Percentiles rank a stretch among this genome's conserved stretches.
Conservation (phyloP, 192 early-diverging fungal genomes). For the Coemansia sp. region DNA sequence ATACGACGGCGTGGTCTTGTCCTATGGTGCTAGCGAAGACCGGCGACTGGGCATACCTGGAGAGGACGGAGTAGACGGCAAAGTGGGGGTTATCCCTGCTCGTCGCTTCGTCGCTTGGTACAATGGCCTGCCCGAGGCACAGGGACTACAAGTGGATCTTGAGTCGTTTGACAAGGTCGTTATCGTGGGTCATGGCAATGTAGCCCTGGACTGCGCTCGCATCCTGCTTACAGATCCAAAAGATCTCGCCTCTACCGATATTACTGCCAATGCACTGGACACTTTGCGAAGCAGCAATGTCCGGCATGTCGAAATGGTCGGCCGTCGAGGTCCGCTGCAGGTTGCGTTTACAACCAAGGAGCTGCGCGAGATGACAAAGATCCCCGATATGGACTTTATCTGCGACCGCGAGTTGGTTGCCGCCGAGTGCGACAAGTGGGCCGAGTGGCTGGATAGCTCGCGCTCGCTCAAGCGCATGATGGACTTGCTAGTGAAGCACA, state of each 20-base stretch:
- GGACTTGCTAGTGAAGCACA: conserved; percentile 74
- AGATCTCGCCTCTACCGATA: conserved; percentile 82
- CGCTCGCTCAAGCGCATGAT: conserved; percentile 84
- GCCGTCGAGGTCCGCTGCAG: conserved; percentile 91
- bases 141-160: conserved; percentile 66
- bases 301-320: conserved; percentile 85
- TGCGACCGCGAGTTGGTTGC: conserved; percentile 66
- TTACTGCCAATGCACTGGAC: conserved; percentile 75
- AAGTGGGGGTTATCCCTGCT: conserved; percentile 69
- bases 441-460: conserved; percentile 43
- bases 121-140: conserved; percentile 81
- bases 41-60: conserved; percentile 67
- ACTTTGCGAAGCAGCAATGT: conserved; percentile 68
- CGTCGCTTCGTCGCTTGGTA: conserved; percentile 95
- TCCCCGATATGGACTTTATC: conserved; percentile 66
- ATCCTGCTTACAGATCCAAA: conserved; percentile 77
- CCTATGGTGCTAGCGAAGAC: conserved; percentile 86
- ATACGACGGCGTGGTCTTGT: conserved; percentile 80
- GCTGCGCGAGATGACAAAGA: conserved; percentile 86
- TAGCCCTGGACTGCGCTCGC: conserved; percentile 90
- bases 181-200: conserved; percentile 93
- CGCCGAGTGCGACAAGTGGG: conserved; percentile 53
- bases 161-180: conserved; percentile 71
- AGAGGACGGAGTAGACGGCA: conserved; percentile 55
- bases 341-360: conserved; percentile 96